Evolutionary conservation across 1,284 basidiomycete genomes (phyloP), one percentile per base, ranked within the genome.

Genomic region (Leucoagaricus sp.): DNA sequence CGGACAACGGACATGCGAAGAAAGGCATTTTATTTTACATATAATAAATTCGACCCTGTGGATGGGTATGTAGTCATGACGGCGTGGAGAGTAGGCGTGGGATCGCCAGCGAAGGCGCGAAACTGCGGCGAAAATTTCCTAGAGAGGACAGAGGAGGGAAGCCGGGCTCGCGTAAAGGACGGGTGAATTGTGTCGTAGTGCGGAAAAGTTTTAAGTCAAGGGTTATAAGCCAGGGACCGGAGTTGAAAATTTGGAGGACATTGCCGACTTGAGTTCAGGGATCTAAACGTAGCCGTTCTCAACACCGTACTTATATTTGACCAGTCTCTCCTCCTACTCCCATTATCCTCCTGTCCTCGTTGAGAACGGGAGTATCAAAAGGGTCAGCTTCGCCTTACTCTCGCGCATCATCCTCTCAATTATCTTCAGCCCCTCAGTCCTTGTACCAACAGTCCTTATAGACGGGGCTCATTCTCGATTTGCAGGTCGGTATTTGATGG

Each of bases 361-460:
- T 69, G 68, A 74, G 75, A 71, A 61, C 72, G 70, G 73, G 75
- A 75, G 74, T 68, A 67, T 71, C 71, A 77, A 78, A 78, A 79
- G 70, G 75, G 77, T 78, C 50, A 58, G 74, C 62, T 59, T 57
- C 52, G 55, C 60, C 58, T 57, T 50, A 60, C 57, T 42, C 55
- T 44, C 42, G 54, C 40, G 48, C 46, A 60, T 63, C 64, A 55
- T 64, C 57, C 56, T 61, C 59, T 57, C 61, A 45, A 48, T 58
- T 58, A 60, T 61, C 61, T 50, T 67, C 65, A 61, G 65, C 62
- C 60, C 42, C 26, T 49, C 49, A 57, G 55, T 34, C 75, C 77
- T 81, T 90, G 88, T 89, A 89, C 69, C 84, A 89, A 78, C 85
- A 89, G 80, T 83, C 83, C 78, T 78, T 78, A 80, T 86, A 87